Evolutionary conservation across 768 basidiomycete species (phyloP).

Genomic region (Sporobolomyces phaffii): DNA sequence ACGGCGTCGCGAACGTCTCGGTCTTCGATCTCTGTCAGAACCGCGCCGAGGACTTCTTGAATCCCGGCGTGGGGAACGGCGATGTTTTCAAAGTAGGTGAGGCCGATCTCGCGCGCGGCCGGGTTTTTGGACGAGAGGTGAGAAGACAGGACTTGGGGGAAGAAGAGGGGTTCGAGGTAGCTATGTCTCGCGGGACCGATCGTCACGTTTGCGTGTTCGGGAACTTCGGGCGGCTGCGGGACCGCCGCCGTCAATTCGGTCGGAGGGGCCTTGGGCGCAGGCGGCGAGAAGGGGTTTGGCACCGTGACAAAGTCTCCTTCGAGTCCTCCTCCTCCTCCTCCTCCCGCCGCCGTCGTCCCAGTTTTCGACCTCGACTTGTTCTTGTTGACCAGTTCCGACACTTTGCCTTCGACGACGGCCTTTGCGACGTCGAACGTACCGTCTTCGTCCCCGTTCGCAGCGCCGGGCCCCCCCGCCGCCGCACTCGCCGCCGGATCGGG

Average conservation of each 20-base stretch:
- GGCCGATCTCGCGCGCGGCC: conserved; percentile 2
- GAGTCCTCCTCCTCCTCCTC: too few relatives aligned
- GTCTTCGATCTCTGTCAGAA: conserved; percentile 58
- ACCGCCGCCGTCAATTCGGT: conserved; percentile 20
- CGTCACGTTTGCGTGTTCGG: conserved; percentile 59
- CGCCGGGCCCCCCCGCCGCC: background rate
- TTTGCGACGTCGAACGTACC: conserved; percentile 86
- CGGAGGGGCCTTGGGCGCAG: conserved; percentile 49
- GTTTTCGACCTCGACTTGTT: conserved; percentile 31
- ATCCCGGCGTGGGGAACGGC: conserved; percentile 47
- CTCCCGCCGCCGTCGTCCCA: conserved; percentile 52
- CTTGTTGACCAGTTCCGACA: conserved; percentile 69
- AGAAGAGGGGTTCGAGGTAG: conserved; percentile 81
- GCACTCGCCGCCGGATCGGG: conserved; percentile 49
- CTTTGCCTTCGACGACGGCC: conserved; percentile 81
- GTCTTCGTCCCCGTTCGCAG: conserved; percentile 58
- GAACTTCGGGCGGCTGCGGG: conserved; percentile 36
- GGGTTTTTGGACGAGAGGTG: background rate
- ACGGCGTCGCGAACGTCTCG: conserved; percentile 64
- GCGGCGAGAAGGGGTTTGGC: conserved; percentile 59
- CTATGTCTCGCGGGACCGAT: conserved; percentile 82
- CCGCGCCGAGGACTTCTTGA: conserved; percentile 63
- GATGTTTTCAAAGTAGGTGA: conserved; percentile 16
- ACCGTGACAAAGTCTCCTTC: conserved; percentile 74
- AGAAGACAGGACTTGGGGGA: conserved; percentile 20